Evolutionary conservation across 495 filamentous ascomycete genomes (phyloP), one percentile per base, ranked within the genome.

Genomic region (Neurospora africana): DNA sequence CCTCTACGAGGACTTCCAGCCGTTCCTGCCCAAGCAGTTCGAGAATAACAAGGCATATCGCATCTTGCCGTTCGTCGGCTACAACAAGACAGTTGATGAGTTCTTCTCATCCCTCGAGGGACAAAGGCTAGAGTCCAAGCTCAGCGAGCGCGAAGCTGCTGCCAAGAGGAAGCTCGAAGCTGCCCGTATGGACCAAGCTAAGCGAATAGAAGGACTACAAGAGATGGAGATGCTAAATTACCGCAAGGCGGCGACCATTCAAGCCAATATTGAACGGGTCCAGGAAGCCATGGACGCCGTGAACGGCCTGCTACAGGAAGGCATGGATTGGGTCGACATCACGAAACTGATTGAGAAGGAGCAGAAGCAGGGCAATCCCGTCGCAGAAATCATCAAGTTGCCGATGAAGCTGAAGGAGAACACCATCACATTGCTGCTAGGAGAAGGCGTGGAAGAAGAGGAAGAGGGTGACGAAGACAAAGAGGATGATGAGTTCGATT

Each of bases 21-120:
- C 95, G 0, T 99, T 98, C 81, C 85, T 90, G 61, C 95, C 95
- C 0, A 85, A 86, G 37, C 95, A 99, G 76, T 93, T 97, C 75
- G 90, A 89, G 73, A 83, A 89, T 11, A 89, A 91, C 71, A 83
- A 89, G 5, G 80, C 82, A 0, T 83, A 88, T 33, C 87, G 86
- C 5, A 89, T 96, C 19, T 76, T 98, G 10, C 85, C 91, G 70
- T 93, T 92, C 75, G 87, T 92, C 3, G 90, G 90, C 70, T 97
- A 93, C 84, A 97, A 97, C 79, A 92, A 91, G 71, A 95, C 94
- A 0, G 93, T 97, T 0, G 95, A 99, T 76, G 92, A 97, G 74
- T 99, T 97, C 80, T 99, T 94, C 79, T 99, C 95, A 1, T 97
- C 94, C 0, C 87, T 98, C 23, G 95, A 99, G 80, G 92, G 93